Evolutionary conservation across 768 basidiomycete genomes (phyloP), one percentile per base, ranked within the genome.

Genomic region (Jaapia argillacea): DNA sequence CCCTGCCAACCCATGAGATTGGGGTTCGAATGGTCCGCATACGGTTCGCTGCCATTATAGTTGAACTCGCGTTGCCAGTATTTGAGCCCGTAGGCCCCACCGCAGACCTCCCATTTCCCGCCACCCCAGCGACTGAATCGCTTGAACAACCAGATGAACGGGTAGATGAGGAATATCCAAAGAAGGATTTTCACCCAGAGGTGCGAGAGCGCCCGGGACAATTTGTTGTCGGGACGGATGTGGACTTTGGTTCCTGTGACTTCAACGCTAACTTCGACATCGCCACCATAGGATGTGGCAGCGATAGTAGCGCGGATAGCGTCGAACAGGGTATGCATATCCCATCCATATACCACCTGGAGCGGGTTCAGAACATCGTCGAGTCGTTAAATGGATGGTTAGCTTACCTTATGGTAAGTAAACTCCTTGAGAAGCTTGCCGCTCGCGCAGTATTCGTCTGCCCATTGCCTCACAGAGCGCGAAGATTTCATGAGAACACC

Each of bases 141-240:
- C 56, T 77, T 77, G 60, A 77, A 86, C 2, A 90, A 59, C 86
- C 85, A 90, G 48, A 90, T 70, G 57, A 87, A 78, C 0, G 86
- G 87, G 55, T 77, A 90, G 46, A 90, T 68, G 46, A 87, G 59
- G 10, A 79, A 67, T 44, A 89, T 64, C 52, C 80, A 77, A 18
- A 79, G 69, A 10, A 90, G 54, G 51, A 84, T 69, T 50, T 77
- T 79, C 53, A 89, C 59, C 77, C 81, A 88, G 47, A 68, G 71
- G 51, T 77, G 79, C 20, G 80, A 81, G 33, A 87, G 71, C 50
- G 73, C 70, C 37, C 81, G 69, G 4, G n/a, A n/a, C n/a, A n/a
- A n/a, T n/a, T n/a, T n/a, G n/a, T n/a, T n/a, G n/a, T n/a, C n/a
- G n/a, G n/a, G 85, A 79, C 84, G 73, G 43, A 91, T 69, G 51